Evolutionary conservation across 1,284 basidiomycete species (phyloP), one percentile per base, ranked within the genome.

Genomic region (Microbotryum lychnidis-dioicae): DNA sequence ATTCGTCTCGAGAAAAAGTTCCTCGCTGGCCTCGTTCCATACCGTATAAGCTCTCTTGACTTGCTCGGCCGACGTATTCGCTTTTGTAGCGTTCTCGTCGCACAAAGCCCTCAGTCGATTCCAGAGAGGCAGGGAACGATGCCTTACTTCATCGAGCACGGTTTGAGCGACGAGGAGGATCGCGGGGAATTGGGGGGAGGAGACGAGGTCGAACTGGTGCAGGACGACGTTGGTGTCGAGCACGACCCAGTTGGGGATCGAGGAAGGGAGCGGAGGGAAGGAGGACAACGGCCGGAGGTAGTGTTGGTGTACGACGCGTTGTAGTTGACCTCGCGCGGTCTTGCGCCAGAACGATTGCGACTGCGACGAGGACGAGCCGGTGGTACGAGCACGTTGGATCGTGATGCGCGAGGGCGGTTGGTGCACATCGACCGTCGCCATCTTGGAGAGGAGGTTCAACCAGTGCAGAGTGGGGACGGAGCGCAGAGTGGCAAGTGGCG

Each of bases 161-260:
- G 94, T 99, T 75, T 98, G 96, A 1, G 97, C 82, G 14, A 98
- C 79, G 57, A 99, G 86, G 58, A 96, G 83, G 25, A 72, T 71
- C 8, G 51, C 56, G 18, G 71, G 70, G 56, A 74, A 72, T 0
- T 89, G 87, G 6, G 78, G 75, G 0, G 87, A 87, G 73, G 91
- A 87, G 49, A 97, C 79, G 55, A 96, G 79, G 75, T 97, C 93
- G 87, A 97, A 94, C 87, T 96, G 74, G 20, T 91, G 84, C 14
- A 99, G 80, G 69, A 97, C 90, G 8, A 97, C 84, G 76, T 99
- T 99, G 27, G 96, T 97, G 75, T 99, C 96, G 18, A 94, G 87
- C 6, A 99, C 78, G 33, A 97, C 75, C 74, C 87, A 93, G 73
- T 97, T 90, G 14, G 79, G 71, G 81, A 87, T 0, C 72, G 71